Evolutionary conservation across 2,329 filamentous ascomycete genomes (phyloP).

Genomic region (Ceratocystis alfenasii): DNA sequence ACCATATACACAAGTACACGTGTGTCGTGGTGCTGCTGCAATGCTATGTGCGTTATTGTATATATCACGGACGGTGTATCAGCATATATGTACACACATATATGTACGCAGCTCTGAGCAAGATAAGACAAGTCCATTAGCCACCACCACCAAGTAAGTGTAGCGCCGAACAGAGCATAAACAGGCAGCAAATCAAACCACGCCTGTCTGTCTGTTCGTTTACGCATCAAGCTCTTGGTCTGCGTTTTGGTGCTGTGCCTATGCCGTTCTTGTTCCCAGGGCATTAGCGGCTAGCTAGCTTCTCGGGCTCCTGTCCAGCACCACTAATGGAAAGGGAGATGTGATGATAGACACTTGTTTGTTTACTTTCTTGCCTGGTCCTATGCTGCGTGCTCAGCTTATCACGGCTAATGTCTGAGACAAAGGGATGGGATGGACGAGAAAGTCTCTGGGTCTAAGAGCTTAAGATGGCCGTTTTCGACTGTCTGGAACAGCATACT

Average conservation of each 20-base stretch:
- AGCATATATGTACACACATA: neutral
- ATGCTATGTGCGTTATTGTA: neutral
- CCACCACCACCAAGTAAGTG: neutral
- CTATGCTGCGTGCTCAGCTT: neutral
- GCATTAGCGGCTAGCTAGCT: no score
- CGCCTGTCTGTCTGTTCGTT: no score
- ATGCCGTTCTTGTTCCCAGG: no score
- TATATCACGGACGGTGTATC: neutral
- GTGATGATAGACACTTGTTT: neutral
- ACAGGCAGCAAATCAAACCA: neutral
- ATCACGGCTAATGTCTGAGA: neutral
- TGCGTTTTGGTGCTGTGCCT: no score
- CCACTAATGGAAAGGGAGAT: neutral
- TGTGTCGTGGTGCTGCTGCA: neutral
- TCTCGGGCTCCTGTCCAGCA: no score
- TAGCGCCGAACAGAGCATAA: neutral
- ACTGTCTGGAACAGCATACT: no score
- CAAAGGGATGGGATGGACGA: neutral
- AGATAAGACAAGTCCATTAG: neutral
- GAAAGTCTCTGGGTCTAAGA: neutral
- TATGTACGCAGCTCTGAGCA: neutral
- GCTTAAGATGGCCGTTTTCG: no score
- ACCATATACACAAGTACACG: neutral
- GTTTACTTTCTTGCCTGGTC: neutral
- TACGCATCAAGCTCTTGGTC: no score